Percentiles rank a stretch among this genome's conserved stretches.
Evolutionary conservation across 495 filamentous ascomycete genomes (phyloP).

Genomic region (Aspergillus steynii): DNA sequence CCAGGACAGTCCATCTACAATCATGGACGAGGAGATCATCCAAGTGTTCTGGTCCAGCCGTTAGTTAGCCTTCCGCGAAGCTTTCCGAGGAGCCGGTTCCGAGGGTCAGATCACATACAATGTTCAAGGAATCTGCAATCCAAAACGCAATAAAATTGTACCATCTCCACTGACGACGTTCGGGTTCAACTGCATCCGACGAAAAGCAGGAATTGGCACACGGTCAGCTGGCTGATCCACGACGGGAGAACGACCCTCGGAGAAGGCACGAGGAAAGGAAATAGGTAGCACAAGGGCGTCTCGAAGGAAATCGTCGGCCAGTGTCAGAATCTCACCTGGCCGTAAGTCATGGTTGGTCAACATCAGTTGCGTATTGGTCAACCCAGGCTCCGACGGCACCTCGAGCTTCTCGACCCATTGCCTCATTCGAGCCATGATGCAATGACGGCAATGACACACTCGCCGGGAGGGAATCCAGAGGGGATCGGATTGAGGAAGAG

Average conservation of each 20-base stretch:
- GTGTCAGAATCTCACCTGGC: slow-evolving; percentile 55
- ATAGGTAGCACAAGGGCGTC: slow-evolving; percentile 8
- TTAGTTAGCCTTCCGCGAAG: slow-evolving; percentile 15
- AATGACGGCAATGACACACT: slow-evolving; percentile 3
- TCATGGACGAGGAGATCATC: slow-evolving; percentile 91
- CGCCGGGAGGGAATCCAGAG: background rate
- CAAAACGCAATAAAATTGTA: slow-evolving; percentile 92
- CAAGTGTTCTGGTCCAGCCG: slow-evolving; percentile 70
- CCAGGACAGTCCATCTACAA: slow-evolving; percentile 80
- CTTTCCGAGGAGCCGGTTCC: background rate
- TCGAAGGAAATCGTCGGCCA: slow-evolving; percentile 7
- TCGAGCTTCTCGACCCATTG: slow-evolving; percentile 56
- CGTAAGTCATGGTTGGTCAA: slow-evolving; percentile 88
- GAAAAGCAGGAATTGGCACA: slow-evolving; percentile 13
- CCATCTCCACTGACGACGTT: slow-evolving; percentile 80
- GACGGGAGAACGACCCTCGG: background rate
- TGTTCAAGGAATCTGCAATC: slow-evolving; percentile 94
- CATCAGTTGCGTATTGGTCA: slow-evolving; percentile 85
- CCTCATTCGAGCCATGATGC: slow-evolving; percentile 31
- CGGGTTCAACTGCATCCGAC: slow-evolving; percentile 65
- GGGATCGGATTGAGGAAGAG: background rate
- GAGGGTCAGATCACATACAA: slow-evolving; percentile 47
- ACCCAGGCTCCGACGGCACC: slow-evolving; percentile 72
- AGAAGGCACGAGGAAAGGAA: slow-evolving; percentile 2
- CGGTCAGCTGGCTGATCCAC: slow-evolving; percentile 15